Evolutionary conservation across 495 filamentous ascomycete genomes (phyloP).

Genomic region (Lepraria neglecta): DNA sequence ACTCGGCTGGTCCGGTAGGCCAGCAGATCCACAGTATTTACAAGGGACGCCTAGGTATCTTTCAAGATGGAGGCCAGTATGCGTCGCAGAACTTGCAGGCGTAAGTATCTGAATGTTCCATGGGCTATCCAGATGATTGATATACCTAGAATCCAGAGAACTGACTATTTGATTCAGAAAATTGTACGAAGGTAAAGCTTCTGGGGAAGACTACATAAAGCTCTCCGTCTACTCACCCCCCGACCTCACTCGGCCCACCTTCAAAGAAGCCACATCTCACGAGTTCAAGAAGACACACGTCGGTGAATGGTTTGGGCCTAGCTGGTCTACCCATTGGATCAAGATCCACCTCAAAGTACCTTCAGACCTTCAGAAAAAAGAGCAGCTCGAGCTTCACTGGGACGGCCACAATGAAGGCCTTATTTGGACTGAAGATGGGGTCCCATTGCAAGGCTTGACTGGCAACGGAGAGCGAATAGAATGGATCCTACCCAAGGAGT

Average conservation of each 20-base stretch:
- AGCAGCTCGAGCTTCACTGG: slow-evolving; percentile 89
- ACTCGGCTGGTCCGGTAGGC: slow-evolving; percentile 59
- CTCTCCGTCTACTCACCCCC: slow-evolving; percentile 85
- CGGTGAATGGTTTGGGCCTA: slow-evolving; percentile 79
- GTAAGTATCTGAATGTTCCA: slow-evolving; percentile 32
- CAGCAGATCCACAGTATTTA: slow-evolving; percentile 85
- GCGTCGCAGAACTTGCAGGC: slow-evolving; percentile 65
- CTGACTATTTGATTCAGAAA: slow-evolving; percentile 44
- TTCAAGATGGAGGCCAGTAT: slow-evolving; percentile 78
- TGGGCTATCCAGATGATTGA: slow-evolving; percentile 3
- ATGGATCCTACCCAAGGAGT: slow-evolving; percentile 80
- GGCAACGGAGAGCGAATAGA: slow-evolving; percentile 84
- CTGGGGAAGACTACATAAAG: slow-evolving; percentile 68
- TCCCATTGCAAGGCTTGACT: slow-evolving; percentile 84
- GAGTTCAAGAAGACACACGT: slow-evolving; percentile 69
- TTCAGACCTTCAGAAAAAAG: slow-evolving; percentile 58
- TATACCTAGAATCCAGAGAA: slow-evolving; percentile 1
- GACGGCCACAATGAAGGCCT: slow-evolving; percentile 87
- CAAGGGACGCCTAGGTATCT: slow-evolving; percentile 72
- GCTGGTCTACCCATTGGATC: slow-evolving; percentile 99
- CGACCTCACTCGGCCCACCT: slow-evolving; percentile 71
- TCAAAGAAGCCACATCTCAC: slow-evolving; percentile 77
- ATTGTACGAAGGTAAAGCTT: slow-evolving; percentile 66
- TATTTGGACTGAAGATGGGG: slow-evolving; percentile 82
- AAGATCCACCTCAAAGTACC: slow-evolving; percentile 73